phyloP scores from a whole-genome alignment of 2,329 filamentous ascomycete genomes.

The Diaporthe vaccinii region DNA sequence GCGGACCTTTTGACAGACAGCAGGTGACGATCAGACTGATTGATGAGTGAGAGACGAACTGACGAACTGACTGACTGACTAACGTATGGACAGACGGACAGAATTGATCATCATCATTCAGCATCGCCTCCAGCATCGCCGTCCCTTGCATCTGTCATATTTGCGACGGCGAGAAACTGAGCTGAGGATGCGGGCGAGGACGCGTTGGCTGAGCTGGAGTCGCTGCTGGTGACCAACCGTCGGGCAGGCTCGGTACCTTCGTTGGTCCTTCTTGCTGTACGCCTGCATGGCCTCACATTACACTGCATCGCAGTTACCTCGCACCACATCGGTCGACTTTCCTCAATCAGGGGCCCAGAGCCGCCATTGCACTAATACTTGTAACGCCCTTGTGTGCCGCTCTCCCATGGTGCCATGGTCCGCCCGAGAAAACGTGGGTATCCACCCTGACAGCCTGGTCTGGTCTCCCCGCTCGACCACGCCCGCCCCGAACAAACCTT shows the following conservation, averaged over 20 bases:
- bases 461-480: neutral
- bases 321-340: constrained; percentile 26
- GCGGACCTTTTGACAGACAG: constrained; percentile 1
- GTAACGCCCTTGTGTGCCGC: neutral
- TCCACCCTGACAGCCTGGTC: neutral
- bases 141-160: constrained; percentile 12
- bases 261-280: neutral
- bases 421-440: neutral
- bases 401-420: neutral
- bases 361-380: constrained; percentile 6
- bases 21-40: neutral
- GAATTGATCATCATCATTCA: neutral
- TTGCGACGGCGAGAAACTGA: neutral
- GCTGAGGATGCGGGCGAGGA: neutral
- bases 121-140: constrained; percentile 1
- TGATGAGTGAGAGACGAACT: neutral
- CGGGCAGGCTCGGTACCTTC: neutral
- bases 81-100: neutral
- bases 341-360: constrained; percentile 8
- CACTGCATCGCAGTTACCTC: constrained; percentile 17
- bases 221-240: neutral
- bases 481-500: neutral
- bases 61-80: neutral
- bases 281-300: constrained; percentile 26
- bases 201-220: constrained; percentile 20